Percentiles rank a stretch among this genome's conserved stretches.
Evolutionary conservation across 768 basidiomycete species (phyloP).

Genomic region (Boletus bicolor): DNA sequence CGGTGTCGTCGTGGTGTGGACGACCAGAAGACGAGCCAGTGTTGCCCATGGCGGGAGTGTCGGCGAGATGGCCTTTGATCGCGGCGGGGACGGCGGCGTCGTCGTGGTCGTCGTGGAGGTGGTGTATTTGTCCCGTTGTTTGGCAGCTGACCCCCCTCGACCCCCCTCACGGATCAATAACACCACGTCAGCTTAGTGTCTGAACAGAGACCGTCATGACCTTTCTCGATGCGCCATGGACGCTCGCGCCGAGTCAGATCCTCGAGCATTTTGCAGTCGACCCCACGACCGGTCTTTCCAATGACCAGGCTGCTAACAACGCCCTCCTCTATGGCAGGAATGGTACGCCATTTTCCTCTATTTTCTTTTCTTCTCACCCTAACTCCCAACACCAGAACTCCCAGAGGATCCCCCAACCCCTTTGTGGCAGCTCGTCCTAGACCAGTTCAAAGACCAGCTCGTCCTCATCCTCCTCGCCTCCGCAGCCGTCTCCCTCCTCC

Average conservation of each 20-base stretch:
- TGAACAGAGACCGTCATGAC: slow-evolving; percentile 8
- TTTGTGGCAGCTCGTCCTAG: slow-evolving; percentile 91
- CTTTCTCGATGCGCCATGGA: slow-evolving; percentile 77
- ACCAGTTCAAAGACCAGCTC: slow-evolving; percentile 98
- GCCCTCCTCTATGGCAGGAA: slow-evolving; percentile 83
- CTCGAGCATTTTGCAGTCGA: slow-evolving; percentile 74
- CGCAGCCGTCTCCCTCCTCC: slow-evolving; percentile 87
- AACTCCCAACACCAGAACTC: slow-evolving; percentile 54
- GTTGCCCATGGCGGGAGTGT: slow-evolving; percentile 64
- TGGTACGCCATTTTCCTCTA: slow-evolving; percentile 43
- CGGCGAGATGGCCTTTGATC: slow-evolving; percentile 1
- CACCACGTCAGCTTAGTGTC: slow-evolving; percentile 5
- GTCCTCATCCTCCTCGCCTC: slow-evolving; percentile 95
- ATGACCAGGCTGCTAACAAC: slow-evolving; percentile 67
- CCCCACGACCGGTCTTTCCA: slow-evolving; percentile 56
- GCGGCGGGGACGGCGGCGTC: background rate
- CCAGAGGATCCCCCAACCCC: slow-evolving; percentile 92
- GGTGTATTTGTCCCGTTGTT: slow-evolving; percentile 23
- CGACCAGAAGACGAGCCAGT: slow-evolving; percentile 72
- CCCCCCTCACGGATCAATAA: slow-evolving; percentile 14
- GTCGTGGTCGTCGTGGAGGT: slow-evolving; percentile 4
- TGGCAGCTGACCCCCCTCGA: slow-evolving; percentile 17
- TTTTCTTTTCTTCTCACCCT: background rate
- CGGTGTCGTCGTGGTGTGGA: slow-evolving; percentile 73
- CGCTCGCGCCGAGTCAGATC: slow-evolving; percentile 61